Percentiles rank a stretch among this genome's conserved stretches.
These are phyloP conservation scores for Colletotrichum liaoningense DNA, from an alignment of 2,329 filamentous ascomycete species.

Conservation along the genomic window DNA sequence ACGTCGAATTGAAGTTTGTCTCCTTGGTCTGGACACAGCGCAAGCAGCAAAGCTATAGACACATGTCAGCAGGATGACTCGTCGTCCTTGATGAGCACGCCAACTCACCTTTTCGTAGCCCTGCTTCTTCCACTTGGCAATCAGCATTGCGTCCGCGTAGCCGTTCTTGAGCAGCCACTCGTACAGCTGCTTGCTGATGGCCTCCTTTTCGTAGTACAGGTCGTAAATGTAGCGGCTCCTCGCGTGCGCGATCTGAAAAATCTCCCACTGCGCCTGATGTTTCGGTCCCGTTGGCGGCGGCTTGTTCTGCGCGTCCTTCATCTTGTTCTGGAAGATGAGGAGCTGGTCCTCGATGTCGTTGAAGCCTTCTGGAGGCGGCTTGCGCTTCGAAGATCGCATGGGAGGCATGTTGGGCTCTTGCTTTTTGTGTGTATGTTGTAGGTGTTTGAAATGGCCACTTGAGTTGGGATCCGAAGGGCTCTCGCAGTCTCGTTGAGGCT, in stretches of 20 bases:
- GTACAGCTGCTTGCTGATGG: slow-evolving; percentile 91
- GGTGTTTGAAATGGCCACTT: too few species aligned
- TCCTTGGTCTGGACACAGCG: slow-evolving; percentile 99
- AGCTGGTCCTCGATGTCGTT: slow-evolving; percentile 89
- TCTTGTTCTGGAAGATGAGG: slow-evolving; percentile 87
- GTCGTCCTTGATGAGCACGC: neutral
- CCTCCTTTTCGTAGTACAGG: slow-evolving; percentile 97
- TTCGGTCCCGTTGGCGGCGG: slow-evolving; percentile 83
- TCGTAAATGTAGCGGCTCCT: slow-evolving; percentile 95
- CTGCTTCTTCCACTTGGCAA: slow-evolving; percentile 99
- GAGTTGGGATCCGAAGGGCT: neutral
- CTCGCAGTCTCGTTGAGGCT: neutral
- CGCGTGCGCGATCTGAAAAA: slow-evolving; percentile 97
- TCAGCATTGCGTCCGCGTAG: slow-evolving; percentile 94
- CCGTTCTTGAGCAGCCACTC: slow-evolving; percentile 97
- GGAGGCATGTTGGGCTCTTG: slow-evolving; percentile 71
- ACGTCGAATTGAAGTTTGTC: slow-evolving; percentile 98
- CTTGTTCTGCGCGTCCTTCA: slow-evolving; percentile 95
- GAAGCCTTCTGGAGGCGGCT: slow-evolving; percentile 87
- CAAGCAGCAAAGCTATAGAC: slow-evolving; percentile 83
- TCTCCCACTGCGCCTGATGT: slow-evolving; percentile 94
- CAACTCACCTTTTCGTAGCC: slow-evolving; percentile 90
- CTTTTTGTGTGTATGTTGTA: neutral
- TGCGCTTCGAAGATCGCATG: slow-evolving; percentile 80
- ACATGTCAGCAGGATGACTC: slow-evolving; percentile 39